Evolutionary conservation across 306 rosid genomes (phyloP), one percentile per base, ranked within the genome.

Genomic region (Astragalus membranaceus): DNA sequence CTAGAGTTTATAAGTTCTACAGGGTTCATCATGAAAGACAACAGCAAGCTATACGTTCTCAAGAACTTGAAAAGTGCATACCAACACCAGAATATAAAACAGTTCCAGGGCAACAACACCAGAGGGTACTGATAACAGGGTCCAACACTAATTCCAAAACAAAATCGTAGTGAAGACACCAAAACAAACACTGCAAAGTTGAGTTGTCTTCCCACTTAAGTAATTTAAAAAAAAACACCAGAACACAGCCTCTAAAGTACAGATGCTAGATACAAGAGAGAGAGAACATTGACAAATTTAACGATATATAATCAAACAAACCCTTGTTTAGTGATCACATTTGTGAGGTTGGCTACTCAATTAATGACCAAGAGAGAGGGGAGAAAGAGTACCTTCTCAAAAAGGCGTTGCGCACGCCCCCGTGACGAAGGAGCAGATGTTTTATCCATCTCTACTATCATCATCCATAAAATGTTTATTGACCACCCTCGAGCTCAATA

Each of bases 371-470:
- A n/a, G 29, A 47, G 32, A 63, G 36, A 4, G 30, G n/a, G 37
- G 23, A 5, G 50, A 62, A 53, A 23, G 6, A 51, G 15, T 88
- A 94, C 98, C 96, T 91, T 88, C 70, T 91, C 96, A 64, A 69
- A 80, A 53, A 91, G 92, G 57, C 79, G 84, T 70, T 91, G 92
- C 9, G 92, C 97, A 69, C 96, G 92, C 87, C 88, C 99, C 92
- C 86, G 56, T 30, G 98, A 78, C 46, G 92, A 56, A 80, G 98
- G 83, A 87, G 89, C 88, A 80, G 91, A 91, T 83, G 85, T 87
- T 75, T 94, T 94, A 81, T 86, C 96, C 87, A 57, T 85, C 67
- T 80, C 75, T 74, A 84, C 75, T 70, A 79, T 90, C 87, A 86
- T 86, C 82, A 71, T 80, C 90, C 92, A 89, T 88, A 81, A 83